Percentiles rank a stretch among this genome's conserved stretches.
phyloP scores from a whole-genome alignment of 2,329 filamentous ascomycete species.

The Dactylellina cionopaga region DNA sequence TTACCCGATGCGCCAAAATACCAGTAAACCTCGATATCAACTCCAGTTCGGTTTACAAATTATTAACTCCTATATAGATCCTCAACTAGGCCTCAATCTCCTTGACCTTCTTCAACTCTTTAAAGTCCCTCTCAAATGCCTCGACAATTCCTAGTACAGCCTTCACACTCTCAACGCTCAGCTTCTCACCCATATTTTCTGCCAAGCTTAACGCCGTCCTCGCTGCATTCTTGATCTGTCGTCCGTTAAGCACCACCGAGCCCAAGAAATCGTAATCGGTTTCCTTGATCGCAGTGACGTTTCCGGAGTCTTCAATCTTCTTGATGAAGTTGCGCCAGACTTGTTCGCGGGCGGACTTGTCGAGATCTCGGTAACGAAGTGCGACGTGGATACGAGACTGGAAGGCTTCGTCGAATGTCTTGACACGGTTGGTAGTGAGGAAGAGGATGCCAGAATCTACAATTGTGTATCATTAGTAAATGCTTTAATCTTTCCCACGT shows the following conservation, averaged over 20 bases:
- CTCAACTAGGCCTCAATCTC: conserved; percentile 3
- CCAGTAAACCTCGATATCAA: too few species aligned
- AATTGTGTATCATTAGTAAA: neutral
- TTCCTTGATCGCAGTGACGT: conserved; percentile 47
- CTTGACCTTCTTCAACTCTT: conserved; percentile 37
- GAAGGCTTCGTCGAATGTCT: conserved; percentile 62
- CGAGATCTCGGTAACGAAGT: conserved; percentile 58
- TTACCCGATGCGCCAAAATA: too few species aligned
- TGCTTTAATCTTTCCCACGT: too few species aligned
- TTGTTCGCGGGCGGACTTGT: conserved; percentile 55
- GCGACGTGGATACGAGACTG: conserved; percentile 60
- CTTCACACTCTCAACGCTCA: conserved; percentile 56
- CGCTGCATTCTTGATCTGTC: conserved; percentile 60
- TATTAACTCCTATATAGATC: too few species aligned
- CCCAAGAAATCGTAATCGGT: conserved; percentile 44
- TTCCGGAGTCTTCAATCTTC: conserved; percentile 53
- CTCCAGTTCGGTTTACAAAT: too few species aligned
- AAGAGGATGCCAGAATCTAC: conserved; percentile 61
- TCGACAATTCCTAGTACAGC: conserved; percentile 57
- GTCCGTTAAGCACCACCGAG: conserved; percentile 58
- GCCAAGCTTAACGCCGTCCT: conserved; percentile 58
- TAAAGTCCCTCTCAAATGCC: conserved; percentile 69
- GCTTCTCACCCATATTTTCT: conserved; percentile 54
- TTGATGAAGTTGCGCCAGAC: conserved; percentile 58
- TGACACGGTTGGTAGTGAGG: conserved; percentile 63